Evolutionary conservation across 176 grass and related monocot species (phyloP).

Genomic region (Cenchrus americanus): DNA sequence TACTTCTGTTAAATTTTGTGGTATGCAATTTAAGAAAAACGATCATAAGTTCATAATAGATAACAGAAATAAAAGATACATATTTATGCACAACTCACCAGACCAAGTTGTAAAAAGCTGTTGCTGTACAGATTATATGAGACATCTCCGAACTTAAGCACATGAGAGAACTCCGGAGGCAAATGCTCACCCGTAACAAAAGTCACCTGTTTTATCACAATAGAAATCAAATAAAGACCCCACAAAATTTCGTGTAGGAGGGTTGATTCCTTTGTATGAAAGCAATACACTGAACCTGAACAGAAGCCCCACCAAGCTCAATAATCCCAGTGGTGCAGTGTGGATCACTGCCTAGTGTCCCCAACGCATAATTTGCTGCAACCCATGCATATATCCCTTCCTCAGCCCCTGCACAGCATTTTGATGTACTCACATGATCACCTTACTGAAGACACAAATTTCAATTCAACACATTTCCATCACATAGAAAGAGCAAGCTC

Average conservation of each 20-base stretch:
- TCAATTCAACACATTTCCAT: not conserved
- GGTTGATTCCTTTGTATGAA: conserved; percentile 24
- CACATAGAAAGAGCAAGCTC: not conserved
- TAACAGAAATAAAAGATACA: conserved; percentile 8
- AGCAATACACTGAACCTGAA: conserved; percentile 59
- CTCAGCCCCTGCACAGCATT: conserved; percentile 65
- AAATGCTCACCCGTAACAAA: conserved; percentile 68
- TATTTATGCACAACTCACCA: conserved; percentile 57
- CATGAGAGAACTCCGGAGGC: conserved; percentile 59
- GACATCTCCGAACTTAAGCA: conserved; percentile 65
- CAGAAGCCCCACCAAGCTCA: conserved; percentile 92
- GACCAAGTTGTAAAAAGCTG: conserved; percentile 92
- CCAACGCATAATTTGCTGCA: conserved; percentile 83
- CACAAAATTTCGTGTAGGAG: not conserved
- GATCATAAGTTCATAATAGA: not conserved
- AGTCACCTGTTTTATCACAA: conserved; percentile 56
- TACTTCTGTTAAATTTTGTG: not conserved
- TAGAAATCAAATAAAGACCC: conserved; percentile 23
- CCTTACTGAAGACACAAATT: not conserved
- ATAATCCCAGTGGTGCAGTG: conserved; percentile 74
- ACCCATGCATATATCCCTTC: conserved; percentile 94
- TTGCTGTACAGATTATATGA: conserved; percentile 88
- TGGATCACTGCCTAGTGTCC: conserved; percentile 61
- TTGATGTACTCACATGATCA: conserved; percentile 23
- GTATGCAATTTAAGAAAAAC: conserved; percentile 11